Base-by-base conservation (phyloP, 2,329 filamentous ascomycete genomes). In the Verticillium longisporum region DNA sequence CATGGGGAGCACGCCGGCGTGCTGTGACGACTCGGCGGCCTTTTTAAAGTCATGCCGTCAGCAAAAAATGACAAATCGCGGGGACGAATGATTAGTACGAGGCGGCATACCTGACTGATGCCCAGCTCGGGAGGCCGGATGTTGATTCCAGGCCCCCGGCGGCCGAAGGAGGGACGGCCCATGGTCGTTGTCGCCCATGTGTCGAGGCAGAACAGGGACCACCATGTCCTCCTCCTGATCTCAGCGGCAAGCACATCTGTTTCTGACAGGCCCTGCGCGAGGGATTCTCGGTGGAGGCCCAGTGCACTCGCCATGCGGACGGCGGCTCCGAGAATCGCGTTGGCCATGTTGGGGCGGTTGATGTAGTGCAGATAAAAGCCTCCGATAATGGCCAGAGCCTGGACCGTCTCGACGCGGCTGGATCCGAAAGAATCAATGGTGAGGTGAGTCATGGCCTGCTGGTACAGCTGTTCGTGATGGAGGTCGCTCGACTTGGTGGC, bases 141-240 rank as follows among this genome's bases (percentile, higher is more conserved):
- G 63, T 88, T 89, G 66, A 90, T 86, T 15, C 86, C 85, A 36
- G 83, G 83, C 3, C 87, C 85, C 75, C 83, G 87, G 57, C 88
- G 80, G 14, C 87, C 87, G 70, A 90, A 85, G 3, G 86, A 89
- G 2, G 88, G 88, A 41, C 88, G 81, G 1, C 88, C 88, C 64
- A 90, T 81, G 1, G 88, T 90, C 34, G 87, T 88, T 15, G 84
- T 86, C 0, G 86, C 87, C 88, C 88, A 91, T 0, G 88, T 89
- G 69, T 91, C 89, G 21, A 92, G 78, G 69, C 87, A 89, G 71
- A 90, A 88, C 5, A 91, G 73, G 57, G 83, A 88, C 88, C 88
- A 91, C 88, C 89, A 92, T 3, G 89, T 89, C 36, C 87, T 80
- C 60, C 86, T 78, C 61, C 86, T 80, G 11, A 85, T 83, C 69